Base-by-base conservation (phyloP, 2,329 filamentous ascomycete genomes). In the Gyromitra esculenta region DNA sequence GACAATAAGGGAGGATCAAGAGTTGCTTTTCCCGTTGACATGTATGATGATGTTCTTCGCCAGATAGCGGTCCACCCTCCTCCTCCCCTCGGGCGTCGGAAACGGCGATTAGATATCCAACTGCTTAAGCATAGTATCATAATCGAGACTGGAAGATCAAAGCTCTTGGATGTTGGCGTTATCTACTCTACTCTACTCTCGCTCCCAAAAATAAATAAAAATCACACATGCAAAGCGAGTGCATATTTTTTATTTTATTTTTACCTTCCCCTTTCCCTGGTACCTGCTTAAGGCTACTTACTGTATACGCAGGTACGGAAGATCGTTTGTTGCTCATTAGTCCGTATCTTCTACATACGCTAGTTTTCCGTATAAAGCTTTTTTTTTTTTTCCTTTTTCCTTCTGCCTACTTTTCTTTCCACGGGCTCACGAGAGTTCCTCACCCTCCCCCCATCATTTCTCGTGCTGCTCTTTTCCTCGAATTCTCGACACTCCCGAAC, bases 261-360 rank as follows among this genome's bases (percentile, higher is more conserved):
- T 3, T 0, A 3, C 25, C 25, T 31, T 3, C 25, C 25, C 25
- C 25, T 31, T 31, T 4, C 25, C 25, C 25, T 56, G 48, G 72
- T 75, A 75, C 72, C 72, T 75, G 65, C 72, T 63, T 71, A 52
- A 43, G 50, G 66, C 56, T 71, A 50, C 48, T 68, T 31, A 31
- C 25, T 31, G 25, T 31, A 31, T 56, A 74, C 63, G 65, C 65
- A 75, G 59, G 59, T 71, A 65, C 72, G 59, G 57, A 37, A 54
- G 37, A 45, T 54, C 39, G 18, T 59, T 31, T 56, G 35, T n/a
- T 73, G 48, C 18, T 60, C 15, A 21, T 52, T 69, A 45, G 59
- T 37, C 37, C 45, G 41, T 21, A 15, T 63, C n/a, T 2, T 43
- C 13, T 43, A 11, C 41, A 11, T 48, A 52, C 50, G 60, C 41